A percentile compares a stretch with the other conserved stretches of the same genome.
Evolutionary conservation across 2,329 filamentous ascomycete species (phyloP).

Genomic region (Chlorencoelia australis): DNA sequence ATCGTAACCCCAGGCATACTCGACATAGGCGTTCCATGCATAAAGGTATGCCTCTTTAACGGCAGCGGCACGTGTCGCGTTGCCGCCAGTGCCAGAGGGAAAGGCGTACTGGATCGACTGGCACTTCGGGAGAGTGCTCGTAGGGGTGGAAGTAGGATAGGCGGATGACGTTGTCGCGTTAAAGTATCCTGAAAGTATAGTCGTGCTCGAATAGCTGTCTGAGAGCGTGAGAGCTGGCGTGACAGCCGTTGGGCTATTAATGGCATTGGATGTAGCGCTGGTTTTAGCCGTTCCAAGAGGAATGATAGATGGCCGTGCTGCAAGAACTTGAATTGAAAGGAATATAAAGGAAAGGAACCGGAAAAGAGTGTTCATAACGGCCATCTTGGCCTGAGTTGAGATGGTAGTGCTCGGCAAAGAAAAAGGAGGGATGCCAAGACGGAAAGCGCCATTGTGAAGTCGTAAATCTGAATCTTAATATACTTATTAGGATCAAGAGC

Average conservation of each 20-base stretch:
- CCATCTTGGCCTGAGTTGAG: no score
- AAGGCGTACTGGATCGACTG: conserved; percentile 2
- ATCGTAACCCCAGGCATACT: conserved; percentile 73
- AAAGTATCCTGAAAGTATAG: not conserved
- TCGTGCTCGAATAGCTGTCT: not conserved
- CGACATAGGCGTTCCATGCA: conserved; percentile 66
- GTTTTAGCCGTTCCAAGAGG: not conserved
- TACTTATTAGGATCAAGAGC: no score
- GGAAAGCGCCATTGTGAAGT: no score
- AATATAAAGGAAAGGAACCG: not conserved
- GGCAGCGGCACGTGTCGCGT: conserved; percentile 1
- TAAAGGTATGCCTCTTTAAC: conserved; percentile 13
- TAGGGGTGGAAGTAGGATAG: not conserved
- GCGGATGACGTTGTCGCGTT: not conserved
- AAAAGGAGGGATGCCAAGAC: no score
- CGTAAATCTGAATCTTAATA: no score
- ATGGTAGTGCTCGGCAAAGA: no score
- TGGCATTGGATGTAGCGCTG: not conserved
- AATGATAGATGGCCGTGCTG: not conserved
- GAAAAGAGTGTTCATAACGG: not conserved
- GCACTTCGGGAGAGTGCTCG: not conserved
- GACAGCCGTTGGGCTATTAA: not conserved
- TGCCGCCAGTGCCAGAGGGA: conserved; percentile 1
- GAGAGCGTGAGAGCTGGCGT: no score
- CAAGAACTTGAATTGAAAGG: not conserved